phyloP scores from a whole-genome alignment of 345 rosid genomes.

The Citrus inodora region DNA sequence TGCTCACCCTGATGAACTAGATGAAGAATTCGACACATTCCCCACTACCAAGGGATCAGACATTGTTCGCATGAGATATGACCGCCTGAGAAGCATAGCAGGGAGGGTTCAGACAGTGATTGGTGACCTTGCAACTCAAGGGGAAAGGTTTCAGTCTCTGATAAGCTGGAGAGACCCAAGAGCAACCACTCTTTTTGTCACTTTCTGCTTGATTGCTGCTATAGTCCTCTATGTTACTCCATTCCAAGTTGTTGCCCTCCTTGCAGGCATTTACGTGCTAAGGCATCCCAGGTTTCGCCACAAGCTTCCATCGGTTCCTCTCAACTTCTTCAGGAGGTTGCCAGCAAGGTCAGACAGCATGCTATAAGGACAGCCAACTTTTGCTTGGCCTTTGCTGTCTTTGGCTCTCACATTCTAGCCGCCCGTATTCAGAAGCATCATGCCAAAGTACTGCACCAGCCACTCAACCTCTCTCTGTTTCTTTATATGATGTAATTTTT shows the following conservation, averaged over 20 bases:
- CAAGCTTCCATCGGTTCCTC: constrained; percentile 78
- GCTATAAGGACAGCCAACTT: constrained; percentile 35
- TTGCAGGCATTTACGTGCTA: constrained; percentile 60
- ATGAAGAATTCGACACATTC: constrained; percentile 91
- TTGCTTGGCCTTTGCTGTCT: not conserved
- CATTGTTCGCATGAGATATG: constrained; percentile 80
- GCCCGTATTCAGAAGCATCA: not conserved
- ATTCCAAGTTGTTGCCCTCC: constrained; percentile 78
- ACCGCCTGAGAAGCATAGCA: constrained; percentile 83
- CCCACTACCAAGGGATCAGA: constrained; percentile 74
- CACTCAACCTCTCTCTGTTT: not conserved
- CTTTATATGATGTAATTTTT: not conserved
- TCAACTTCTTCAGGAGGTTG: constrained; percentile 91
- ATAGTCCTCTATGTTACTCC: constrained; percentile 83
- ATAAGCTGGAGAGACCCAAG: constrained; percentile 98
- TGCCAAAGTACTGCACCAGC: not conserved
- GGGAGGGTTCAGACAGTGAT: constrained; percentile 94
- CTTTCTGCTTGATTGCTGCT: constrained; percentile 81
- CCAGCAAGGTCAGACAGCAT: constrained; percentile 97
- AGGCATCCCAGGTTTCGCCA: constrained; percentile 94
- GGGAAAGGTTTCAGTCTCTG: constrained; percentile 77
- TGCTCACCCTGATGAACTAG: constrained; percentile 87
- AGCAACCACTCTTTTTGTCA: constrained; percentile 83
- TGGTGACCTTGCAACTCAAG: constrained; percentile 94
- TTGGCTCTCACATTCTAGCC: not conserved